A percentile compares a stretch with the other conserved stretches of the same genome.
phyloP scores from a whole-genome alignment of 331 rosid genomes.

The Phaseolus coccineus region DNA sequence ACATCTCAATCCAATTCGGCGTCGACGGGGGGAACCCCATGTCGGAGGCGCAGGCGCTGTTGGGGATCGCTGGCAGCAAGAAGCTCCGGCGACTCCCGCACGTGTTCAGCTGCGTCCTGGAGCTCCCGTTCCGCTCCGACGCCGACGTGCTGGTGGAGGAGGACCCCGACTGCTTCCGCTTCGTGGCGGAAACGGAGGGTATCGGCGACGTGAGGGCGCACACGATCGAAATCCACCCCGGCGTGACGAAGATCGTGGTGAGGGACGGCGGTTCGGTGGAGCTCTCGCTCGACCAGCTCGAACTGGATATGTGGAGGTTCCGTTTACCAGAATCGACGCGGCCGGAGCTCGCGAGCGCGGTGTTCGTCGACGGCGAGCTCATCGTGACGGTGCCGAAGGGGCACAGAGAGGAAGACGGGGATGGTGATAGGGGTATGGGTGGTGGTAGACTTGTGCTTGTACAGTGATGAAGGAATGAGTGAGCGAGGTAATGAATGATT shows the following conservation, averaged over 20 bases:
- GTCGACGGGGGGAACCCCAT: conserved; percentile 41
- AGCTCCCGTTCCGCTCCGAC: conserved; percentile 93
- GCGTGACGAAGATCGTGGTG: conserved; percentile 89
- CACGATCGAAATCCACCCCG: conserved; percentile 91
- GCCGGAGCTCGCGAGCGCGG: conserved; percentile 95
- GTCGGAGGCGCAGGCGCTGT: conserved; percentile 61
- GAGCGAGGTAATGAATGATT: conserved; percentile 32
- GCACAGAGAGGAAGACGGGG: conserved; percentile 41
- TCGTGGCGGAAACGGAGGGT: conserved; percentile 71
- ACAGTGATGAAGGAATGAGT: conserved; percentile 59
- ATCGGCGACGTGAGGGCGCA: conserved; percentile 73
- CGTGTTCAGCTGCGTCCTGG: conserved; percentile 88
- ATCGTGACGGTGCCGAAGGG: conserved; percentile 94
- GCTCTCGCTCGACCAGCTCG: conserved; percentile 74
- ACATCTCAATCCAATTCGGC: conserved; percentile 77
- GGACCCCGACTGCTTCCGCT: conserved; percentile 81
- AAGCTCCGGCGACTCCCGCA: conserved; percentile 94
- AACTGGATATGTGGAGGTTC: conserved; percentile 96
- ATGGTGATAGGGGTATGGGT: conserved; percentile 71
- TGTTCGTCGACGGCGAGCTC: conserved; percentile 83
- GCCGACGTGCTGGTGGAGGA: conserved; percentile 87
- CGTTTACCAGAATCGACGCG: conserved; percentile 88
- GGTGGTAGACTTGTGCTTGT: conserved; percentile 90
- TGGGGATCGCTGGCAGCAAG: conserved; percentile 66
- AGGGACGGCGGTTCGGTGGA: conserved; percentile 72